These are phyloP conservation scores for Clitocybe nebularis DNA, from an alignment of 1,284 basidiomycete species.

Conservation along the genomic window DNA sequence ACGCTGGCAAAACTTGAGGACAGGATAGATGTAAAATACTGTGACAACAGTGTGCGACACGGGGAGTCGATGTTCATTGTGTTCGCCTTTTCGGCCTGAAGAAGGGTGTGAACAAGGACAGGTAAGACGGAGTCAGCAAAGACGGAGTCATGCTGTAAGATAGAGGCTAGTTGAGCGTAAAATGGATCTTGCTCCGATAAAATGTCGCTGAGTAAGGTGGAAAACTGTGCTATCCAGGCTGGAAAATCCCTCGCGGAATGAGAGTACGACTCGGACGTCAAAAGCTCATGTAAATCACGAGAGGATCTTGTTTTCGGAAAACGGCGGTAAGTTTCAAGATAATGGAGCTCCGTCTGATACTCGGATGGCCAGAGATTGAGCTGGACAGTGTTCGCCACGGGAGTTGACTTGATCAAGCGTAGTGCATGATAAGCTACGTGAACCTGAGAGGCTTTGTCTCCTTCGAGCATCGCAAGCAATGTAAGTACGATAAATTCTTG, in stretches of 20 bases:
- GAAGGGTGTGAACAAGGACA: conserved; percentile 67
- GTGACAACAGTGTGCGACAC: conserved; percentile 43
- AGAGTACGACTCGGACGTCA: conserved; percentile 32
- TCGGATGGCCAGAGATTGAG: conserved; percentile 37
- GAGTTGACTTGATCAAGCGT: conserved; percentile 48
- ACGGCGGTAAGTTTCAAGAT: conserved; percentile 45
- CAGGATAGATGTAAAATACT: conserved; percentile 64
- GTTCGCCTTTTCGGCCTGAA: conserved; percentile 39
- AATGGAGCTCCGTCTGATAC: conserved; percentile 46
- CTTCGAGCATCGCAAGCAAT: conserved; percentile 57
- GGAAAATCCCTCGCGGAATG: conserved; percentile 45
- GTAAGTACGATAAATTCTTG: conserved; percentile 50
- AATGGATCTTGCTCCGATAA: conserved; percentile 55
- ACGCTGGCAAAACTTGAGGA: conserved; percentile 35
- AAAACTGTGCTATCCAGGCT: conserved; percentile 65
- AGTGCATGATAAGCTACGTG: conserved; percentile 62
- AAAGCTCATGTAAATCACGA: conserved; percentile 34
- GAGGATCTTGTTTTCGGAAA: conserved; percentile 24
- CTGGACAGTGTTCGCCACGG: conserved; percentile 30
- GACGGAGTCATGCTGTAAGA: conserved; percentile 49
- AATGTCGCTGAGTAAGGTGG: conserved; percentile 58
- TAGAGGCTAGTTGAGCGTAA: conserved; percentile 62
- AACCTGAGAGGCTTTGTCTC: conserved; percentile 43
- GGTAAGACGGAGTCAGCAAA: conserved; percentile 74
- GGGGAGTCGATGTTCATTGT: conserved; percentile 5